Evolutionary conservation across 371 early-diverging fungal genomes (phyloP).

Genomic region (Actinomucor elegans): DNA sequence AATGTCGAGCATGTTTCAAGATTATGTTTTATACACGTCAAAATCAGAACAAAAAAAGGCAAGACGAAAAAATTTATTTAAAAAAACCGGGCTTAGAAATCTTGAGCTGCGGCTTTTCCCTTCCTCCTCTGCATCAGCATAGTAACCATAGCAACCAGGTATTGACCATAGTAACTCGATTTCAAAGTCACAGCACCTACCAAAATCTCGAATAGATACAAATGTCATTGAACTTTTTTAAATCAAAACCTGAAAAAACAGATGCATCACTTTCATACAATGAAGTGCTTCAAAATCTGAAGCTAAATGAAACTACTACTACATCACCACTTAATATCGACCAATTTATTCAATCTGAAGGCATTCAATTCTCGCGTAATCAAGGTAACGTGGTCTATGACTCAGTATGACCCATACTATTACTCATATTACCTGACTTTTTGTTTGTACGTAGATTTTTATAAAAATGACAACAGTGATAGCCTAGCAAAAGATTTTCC

Average conservation of each 20-base stretch:
- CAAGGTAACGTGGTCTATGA: not conserved
- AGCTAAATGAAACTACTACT: not conserved
- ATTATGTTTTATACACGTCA: constrained; percentile 4
- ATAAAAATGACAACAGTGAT: not conserved
- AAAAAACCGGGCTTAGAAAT: not conserved
- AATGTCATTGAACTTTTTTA: constrained; percentile 10
- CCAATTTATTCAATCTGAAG: not conserved
- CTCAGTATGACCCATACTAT: not conserved
- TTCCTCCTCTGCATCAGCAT: no score
- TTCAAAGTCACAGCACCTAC: no score
- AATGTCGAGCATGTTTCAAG: constrained; percentile 85
- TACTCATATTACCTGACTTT: no score
- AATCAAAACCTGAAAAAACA: not conserved
- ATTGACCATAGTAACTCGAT: no score
- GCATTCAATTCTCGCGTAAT: not conserved
- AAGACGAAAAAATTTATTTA: constrained; percentile 14
- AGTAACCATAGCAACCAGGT: no score
- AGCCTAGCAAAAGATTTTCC: not conserved
- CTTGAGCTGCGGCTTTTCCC: not conserved
- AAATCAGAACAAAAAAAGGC: not conserved
- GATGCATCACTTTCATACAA: constrained; percentile 3
- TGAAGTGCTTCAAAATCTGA: not conserved
- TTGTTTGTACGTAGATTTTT: not conserved
- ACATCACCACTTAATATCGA: not conserved
- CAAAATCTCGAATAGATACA: no score